Evolutionary conservation across 768 basidiomycete genomes (phyloP).

Genomic region (Kwoniella botswanensis): DNA sequence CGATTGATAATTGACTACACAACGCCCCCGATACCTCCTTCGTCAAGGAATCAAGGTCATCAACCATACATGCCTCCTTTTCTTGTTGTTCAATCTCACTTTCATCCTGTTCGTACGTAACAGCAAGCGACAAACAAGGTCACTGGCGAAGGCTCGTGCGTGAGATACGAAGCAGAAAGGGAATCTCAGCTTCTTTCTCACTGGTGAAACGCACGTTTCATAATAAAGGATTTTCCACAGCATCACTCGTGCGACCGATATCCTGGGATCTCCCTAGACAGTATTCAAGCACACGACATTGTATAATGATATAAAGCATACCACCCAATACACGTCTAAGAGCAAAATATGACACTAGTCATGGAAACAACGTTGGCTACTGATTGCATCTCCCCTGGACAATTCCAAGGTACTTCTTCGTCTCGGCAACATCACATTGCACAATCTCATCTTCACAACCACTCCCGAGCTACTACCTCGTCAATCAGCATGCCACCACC

Average conservation of each 20-base stretch:
- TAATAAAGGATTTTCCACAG: background rate
- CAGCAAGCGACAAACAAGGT: too few relatives aligned
- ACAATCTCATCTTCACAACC: background rate
- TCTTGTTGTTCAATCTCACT: too few relatives aligned
- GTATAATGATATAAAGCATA: too few relatives aligned
- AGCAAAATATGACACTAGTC: slow-evolving; percentile 7
- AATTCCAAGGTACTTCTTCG: background rate
- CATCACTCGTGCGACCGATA: slow-evolving; percentile 9
- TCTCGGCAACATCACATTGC: background rate
- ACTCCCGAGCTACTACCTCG: background rate
- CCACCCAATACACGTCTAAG: too few relatives aligned
- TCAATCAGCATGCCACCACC: slow-evolving; percentile 12
- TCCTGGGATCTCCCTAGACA: too few relatives aligned
- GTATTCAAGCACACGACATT: too few relatives aligned
- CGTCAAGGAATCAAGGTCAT: background rate
- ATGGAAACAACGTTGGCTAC: background rate
- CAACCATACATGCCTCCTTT: too few relatives aligned
- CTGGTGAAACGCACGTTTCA: slow-evolving; percentile 3
- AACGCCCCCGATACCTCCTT: background rate
- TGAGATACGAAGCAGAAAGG: background rate
- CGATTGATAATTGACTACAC: background rate
- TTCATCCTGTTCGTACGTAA: too few relatives aligned
- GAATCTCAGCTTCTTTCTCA: too few relatives aligned
- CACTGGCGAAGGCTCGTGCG: background rate
- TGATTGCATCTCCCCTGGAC: background rate